Evolutionary conservation across 768 basidiomycete species (phyloP).

Genomic region (Daedaleopsis sinensis): DNA sequence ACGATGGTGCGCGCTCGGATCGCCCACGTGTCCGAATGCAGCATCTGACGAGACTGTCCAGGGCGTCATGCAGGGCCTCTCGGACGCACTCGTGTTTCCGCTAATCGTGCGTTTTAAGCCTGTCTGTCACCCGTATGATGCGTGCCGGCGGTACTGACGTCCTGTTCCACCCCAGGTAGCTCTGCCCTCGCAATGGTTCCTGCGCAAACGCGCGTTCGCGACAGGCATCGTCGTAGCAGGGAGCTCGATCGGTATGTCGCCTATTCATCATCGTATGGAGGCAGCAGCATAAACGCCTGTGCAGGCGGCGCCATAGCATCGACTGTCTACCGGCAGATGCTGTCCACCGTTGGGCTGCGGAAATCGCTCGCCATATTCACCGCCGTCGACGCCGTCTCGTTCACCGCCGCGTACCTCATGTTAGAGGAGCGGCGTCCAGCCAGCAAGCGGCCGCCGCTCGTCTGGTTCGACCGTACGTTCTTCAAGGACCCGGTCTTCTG

Average conservation of each 20-base stretch:
- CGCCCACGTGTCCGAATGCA: background rate
- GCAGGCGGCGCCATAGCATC: conserved; percentile 23
- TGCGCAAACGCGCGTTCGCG: conserved; percentile 19
- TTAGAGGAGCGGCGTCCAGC: conserved; percentile 33
- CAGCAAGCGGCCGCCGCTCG: conserved; percentile 9
- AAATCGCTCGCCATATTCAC: conserved; percentile 36
- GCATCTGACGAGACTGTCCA: conserved; percentile 22
- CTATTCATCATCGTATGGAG: no score
- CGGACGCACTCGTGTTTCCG: conserved; percentile 22
- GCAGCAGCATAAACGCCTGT: background rate
- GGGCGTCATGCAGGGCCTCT: conserved; percentile 34
- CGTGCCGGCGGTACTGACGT: background rate
- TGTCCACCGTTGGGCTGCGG: conserved; percentile 34
- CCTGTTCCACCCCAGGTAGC: conserved; percentile 15
- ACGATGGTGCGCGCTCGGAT: conserved; percentile 30
- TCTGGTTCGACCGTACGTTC: conserved; percentile 27
- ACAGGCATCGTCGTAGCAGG: conserved; percentile 24
- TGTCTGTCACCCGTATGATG: no score
- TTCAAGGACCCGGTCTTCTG: conserved; percentile 33
- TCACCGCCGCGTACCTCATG: conserved; percentile 33
- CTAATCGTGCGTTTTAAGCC: conserved; percentile 12
- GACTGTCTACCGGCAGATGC: conserved; percentile 17
- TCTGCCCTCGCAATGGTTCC: conserved; percentile 26
- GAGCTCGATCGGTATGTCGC: conserved; percentile 19
- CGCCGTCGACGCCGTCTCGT: conserved; percentile 30